Evolutionary conservation across 768 basidiomycete species (phyloP).

Genomic region (Podaxis pistillaris): DNA sequence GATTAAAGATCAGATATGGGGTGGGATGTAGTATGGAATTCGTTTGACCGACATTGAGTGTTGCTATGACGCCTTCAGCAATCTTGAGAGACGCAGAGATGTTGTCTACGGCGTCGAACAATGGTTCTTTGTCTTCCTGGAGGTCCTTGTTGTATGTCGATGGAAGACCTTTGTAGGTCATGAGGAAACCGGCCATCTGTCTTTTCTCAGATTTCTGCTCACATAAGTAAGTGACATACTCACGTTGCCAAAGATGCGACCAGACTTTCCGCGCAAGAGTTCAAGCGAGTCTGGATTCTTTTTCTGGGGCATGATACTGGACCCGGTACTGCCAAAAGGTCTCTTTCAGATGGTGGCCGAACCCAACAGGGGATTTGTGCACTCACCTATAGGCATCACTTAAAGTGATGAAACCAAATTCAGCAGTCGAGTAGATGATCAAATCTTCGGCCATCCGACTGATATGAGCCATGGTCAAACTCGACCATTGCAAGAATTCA

Average conservation of each 20-base stretch:
- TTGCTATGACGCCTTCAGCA: constrained; percentile 91
- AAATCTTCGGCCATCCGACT: constrained; percentile 95
- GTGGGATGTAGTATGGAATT: not conserved
- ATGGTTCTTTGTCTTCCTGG: constrained; percentile 97
- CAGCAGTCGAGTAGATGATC: constrained; percentile 94
- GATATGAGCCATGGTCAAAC: constrained; percentile 89
- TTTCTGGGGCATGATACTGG: constrained; percentile 99
- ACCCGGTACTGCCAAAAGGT: constrained; percentile 72
- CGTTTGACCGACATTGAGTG: constrained; percentile 63
- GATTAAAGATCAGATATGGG: not conserved
- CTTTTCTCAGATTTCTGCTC: not conserved
- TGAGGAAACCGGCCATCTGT: constrained; percentile 95
- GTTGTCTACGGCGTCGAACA: constrained; percentile 93
- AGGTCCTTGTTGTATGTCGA: constrained; percentile 99
- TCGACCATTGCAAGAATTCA: constrained; percentile 97
- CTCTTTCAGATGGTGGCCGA: not conserved
- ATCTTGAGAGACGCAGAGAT: constrained; percentile 89
- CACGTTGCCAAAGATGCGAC: constrained; percentile 91
- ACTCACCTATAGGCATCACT: constrained; percentile 93
- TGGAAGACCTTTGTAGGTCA: constrained; percentile 95
- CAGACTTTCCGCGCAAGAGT: constrained; percentile 91
- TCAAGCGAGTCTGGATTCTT: constrained; percentile 98
- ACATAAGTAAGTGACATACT: constrained; percentile 20
- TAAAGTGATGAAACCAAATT: constrained; percentile 93
- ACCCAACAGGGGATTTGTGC: not conserved